Percentiles rank a stretch among this genome's conserved stretches.
These are phyloP conservation scores for Prunus padus DNA, from an alignment of 306 rosid genomes.

Conservation along the genomic window DNA sequence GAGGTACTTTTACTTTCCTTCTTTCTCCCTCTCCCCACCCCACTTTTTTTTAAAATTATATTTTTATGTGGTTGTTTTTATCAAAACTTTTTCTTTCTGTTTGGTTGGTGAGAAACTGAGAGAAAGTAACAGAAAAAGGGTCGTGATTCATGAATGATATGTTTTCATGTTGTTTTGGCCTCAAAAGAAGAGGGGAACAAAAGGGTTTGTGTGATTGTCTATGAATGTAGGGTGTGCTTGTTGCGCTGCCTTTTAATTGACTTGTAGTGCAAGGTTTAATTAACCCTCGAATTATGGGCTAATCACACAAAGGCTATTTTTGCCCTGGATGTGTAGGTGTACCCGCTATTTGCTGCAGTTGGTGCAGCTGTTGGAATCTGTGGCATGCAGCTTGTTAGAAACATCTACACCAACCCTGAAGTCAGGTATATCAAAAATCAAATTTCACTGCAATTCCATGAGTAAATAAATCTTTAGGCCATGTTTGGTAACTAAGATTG, in stretches of 20 bases:
- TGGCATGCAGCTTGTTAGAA: slow-evolving; percentile 79
- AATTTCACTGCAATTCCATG: neutral
- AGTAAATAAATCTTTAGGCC: neutral
- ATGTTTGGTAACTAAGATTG: no score
- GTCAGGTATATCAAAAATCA: slow-evolving; percentile 50
- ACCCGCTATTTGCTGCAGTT: slow-evolving; percentile 73
- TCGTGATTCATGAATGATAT: neutral
- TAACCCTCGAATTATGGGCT: no score
- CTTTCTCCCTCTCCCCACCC: no score
- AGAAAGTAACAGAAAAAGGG: neutral
- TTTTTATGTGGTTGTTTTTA: neutral
- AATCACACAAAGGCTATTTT: neutral
- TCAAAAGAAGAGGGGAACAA: no score
- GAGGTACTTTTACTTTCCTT: slow-evolving; percentile 48
- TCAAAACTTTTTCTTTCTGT: neutral
- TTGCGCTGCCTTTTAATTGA: no score
- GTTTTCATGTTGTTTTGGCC: neutral
- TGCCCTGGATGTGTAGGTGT: slow-evolving; percentile 48
- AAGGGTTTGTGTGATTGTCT: no score
- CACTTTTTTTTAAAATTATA: neutral
- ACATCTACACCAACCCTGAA: slow-evolving; percentile 75
- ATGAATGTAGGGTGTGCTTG: no score
- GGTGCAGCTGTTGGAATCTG: slow-evolving; percentile 88
- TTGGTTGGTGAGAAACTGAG: slow-evolving; percentile 6
- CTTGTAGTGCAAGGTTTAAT: no score